These are phyloP conservation scores for Barnettozyma sp. DNA, from an alignment of 805 yeast species.

Conservation along the genomic window DNA sequence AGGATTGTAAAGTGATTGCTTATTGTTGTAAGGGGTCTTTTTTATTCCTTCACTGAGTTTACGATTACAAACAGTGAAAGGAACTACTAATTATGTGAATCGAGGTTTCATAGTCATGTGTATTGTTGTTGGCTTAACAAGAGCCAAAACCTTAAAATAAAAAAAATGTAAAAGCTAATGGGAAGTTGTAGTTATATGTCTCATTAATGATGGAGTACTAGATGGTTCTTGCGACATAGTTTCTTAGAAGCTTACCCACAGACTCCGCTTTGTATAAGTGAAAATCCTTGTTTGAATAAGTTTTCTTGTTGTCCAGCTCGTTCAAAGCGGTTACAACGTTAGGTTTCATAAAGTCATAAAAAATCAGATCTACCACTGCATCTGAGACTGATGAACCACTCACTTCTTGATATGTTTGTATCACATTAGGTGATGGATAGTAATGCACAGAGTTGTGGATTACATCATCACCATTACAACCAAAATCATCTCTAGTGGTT, in stretches of 20 bases:
- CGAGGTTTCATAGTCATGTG: slow-evolving; percentile 12
- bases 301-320: slow-evolving; percentile 21
- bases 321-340: slow-evolving; percentile 42
- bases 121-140: slow-evolving; percentile 21
- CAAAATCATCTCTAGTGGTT: slow-evolving; percentile 78
- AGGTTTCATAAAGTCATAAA: slow-evolving; percentile 66
- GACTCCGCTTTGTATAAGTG: slow-evolving; percentile 34
- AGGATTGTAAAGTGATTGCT: no score
- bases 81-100: neutral
- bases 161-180: slow-evolving; percentile 9
- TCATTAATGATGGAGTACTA: no score
- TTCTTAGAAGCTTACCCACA: slow-evolving; percentile 39
- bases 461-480: slow-evolving; percentile 83
- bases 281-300: slow-evolving; percentile 32
- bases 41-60: no score
- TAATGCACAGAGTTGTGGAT: slow-evolving; percentile 51
- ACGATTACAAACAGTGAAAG: slow-evolving; percentile 3
- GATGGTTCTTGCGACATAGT: slow-evolving; percentile 30
- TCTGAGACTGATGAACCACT: slow-evolving; percentile 22
- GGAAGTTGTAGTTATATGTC: slow-evolving; percentile 4
- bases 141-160: slow-evolving; percentile 11
- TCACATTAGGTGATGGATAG: slow-evolving; percentile 72
- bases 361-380: slow-evolving; percentile 55
- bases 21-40: no score
- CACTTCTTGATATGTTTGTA: slow-evolving; percentile 42